Conservation (phyloP, 805 yeast species). For the Geotrichum ghanense region DNA sequence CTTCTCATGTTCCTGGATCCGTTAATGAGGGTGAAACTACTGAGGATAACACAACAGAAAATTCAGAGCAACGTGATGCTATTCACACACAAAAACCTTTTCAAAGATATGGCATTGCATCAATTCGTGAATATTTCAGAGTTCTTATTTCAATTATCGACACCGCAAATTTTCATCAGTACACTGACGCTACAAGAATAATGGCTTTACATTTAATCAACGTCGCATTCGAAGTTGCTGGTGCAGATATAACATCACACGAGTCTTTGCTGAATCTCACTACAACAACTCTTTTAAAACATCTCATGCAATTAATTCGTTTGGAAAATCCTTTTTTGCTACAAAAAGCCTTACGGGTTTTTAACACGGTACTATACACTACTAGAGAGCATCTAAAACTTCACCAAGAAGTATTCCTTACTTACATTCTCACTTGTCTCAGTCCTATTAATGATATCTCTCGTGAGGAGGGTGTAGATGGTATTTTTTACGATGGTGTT, state of each 20-base stretch:
- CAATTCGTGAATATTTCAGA: constrained; percentile 66
- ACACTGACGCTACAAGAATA: constrained; percentile 76
- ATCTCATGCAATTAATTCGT: constrained; percentile 69
- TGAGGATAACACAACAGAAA: background rate
- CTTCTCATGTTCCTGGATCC: constrained; percentile 1
- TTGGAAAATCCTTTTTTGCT: constrained; percentile 61
- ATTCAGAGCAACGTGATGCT: constrained; percentile 10
- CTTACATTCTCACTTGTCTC: constrained; percentile 28
- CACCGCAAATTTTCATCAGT: constrained; percentile 72
- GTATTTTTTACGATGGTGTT: constrained; percentile 29
- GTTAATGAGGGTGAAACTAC: background rate
- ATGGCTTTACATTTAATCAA: constrained; percentile 69
- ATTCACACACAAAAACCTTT: constrained; percentile 18
- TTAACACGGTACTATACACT: constrained; percentile 59
- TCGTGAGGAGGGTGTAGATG: constrained; percentile 27
- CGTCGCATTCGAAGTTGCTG: constrained; percentile 74
- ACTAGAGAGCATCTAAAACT: constrained; percentile 56
- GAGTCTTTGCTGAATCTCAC: constrained; percentile 55
- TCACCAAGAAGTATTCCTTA: constrained; percentile 54
- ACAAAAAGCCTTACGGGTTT: constrained; percentile 64
- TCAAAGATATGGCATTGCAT: constrained; percentile 53
- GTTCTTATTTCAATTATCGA: constrained; percentile 70
- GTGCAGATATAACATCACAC: constrained; percentile 48
- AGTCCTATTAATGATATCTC: constrained; percentile 28
- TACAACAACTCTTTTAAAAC: constrained; percentile 76